Evolutionary conservation across 345 rosid species (phyloP).

Genomic region (Moringa oleifera): DNA sequence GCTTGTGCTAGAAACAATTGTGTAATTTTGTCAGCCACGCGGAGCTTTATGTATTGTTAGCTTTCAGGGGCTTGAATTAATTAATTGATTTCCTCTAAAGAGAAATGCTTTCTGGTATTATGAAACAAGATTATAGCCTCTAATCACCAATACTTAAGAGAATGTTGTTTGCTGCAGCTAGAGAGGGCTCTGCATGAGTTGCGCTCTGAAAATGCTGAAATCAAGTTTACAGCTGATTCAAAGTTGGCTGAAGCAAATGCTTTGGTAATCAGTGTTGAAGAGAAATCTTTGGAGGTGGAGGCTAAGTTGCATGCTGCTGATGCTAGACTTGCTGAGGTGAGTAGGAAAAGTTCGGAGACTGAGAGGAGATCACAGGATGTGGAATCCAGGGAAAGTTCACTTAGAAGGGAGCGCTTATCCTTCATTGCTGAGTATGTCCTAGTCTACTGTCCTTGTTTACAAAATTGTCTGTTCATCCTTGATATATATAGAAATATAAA

Average conservation of each 20-base stretch:
- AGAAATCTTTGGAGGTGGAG: constrained; percentile 82
- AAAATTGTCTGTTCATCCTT: neutral
- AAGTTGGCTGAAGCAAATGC: constrained; percentile 88
- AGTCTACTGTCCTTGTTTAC: constrained; percentile 7
- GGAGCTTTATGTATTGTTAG: neutral
- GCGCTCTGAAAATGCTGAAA: constrained; percentile 85
- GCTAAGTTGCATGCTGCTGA: constrained; percentile 73
- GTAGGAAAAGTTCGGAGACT: constrained; percentile 73
- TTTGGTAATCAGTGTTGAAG: constrained; percentile 66
- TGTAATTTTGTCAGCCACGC: neutral
- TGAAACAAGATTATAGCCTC: too few species aligned
- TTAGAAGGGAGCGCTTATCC: constrained; percentile 70
- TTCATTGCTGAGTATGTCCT: constrained; percentile 69
- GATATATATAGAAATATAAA: constrained; percentile 4
- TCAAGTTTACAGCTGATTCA: constrained; percentile 88
- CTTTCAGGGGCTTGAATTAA: neutral
- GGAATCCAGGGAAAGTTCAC: constrained; percentile 60
- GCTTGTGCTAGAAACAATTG: neutral
- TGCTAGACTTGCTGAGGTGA: constrained; percentile 93
- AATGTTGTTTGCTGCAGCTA: constrained; percentile 40
- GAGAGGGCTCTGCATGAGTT: constrained; percentile 82
- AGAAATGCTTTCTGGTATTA: neutral
- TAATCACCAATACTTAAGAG: constrained; percentile 10
- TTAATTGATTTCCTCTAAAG: too few species aligned
- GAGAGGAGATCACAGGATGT: constrained; percentile 74